These are phyloP conservation scores for Kalanchoe fedtschenkoi DNA, from an alignment of 164 flowering plant species.

Conservation along the genomic window DNA sequence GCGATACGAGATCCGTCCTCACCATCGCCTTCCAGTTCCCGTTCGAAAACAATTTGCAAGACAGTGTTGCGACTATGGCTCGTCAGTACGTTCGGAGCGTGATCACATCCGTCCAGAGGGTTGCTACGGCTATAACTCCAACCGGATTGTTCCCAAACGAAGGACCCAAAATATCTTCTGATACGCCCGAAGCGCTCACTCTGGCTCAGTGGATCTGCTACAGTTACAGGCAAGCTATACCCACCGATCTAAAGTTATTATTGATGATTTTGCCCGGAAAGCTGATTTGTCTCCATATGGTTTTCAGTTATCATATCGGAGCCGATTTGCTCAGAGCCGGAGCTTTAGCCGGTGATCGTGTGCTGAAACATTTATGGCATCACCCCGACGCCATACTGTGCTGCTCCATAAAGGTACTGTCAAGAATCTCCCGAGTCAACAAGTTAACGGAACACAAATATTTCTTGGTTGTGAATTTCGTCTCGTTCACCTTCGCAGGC, in stretches of 20 bases:
- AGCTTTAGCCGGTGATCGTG: conserved; percentile 30
- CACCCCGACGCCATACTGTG: conserved; percentile 89
- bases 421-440: too few species aligned
- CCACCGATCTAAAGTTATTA: neutral
- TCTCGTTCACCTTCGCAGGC: too few species aligned
- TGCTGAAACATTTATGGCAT: conserved; percentile 75
- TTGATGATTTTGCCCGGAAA: neutral
- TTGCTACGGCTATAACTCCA: conserved; percentile 80
- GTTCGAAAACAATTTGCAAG: conserved; percentile 61
- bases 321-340: conserved; percentile 54
- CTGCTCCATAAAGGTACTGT: conserved; percentile 81
- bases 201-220: conserved; percentile 90
- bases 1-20: conserved; percentile 47
- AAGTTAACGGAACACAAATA: too few species aligned
- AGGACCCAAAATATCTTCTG: conserved; percentile 52
- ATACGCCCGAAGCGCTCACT: conserved; percentile 79
- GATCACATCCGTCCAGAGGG: conserved; percentile 82
- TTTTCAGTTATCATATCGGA: conserved; percentile 59
- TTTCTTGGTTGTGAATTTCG: too few species aligned
- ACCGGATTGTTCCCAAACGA: conserved; percentile 44
- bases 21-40: conserved; percentile 97
- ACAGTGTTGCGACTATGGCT: conserved; percentile 80
- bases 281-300: neutral
- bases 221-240: conserved; percentile 63
- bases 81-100: conserved; percentile 88